These are phyloP conservation scores for Luffa aegyptiaca DNA, from an alignment of 306 rosid genomes.

Conservation along the genomic window DNA sequence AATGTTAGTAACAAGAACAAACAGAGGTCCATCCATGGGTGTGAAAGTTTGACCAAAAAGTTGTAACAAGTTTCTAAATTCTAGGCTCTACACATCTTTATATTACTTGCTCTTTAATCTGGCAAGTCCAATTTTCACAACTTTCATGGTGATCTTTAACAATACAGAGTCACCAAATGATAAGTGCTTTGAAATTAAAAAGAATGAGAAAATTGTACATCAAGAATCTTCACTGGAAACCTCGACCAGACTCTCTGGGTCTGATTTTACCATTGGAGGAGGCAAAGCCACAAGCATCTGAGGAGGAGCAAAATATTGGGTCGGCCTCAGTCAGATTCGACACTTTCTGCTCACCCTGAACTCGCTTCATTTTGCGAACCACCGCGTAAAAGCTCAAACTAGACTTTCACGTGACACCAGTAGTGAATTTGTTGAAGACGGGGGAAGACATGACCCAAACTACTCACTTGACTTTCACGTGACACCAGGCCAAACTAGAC, in stretches of 20 bases:
- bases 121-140: constrained; percentile 1
- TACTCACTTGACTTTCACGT: too few species aligned
- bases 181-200: not conserved
- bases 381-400: too few species aligned
- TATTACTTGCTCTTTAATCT: not conserved
- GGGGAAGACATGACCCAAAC: too few species aligned
- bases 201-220: constrained; percentile 7
- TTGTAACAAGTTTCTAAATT: not conserved
- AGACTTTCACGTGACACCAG: too few species aligned
- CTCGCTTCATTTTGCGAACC: too few species aligned
- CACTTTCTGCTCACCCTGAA: too few species aligned
- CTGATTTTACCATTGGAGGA: constrained; percentile 43
- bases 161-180: not conserved
- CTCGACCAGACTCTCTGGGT: constrained; percentile 53
- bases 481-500: too few species aligned
- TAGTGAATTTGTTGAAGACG: too few species aligned
- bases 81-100: constrained; percentile 5
- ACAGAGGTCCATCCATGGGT: not conserved
- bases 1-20: not conserved
- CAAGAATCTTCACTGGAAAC: constrained; percentile 50
- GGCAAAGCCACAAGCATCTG: constrained; percentile 64
- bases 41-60: not conserved
- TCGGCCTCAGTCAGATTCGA: too few species aligned
- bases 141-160: not conserved
- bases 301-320: constrained; percentile 50